A percentile compares a stretch with the other conserved stretches of the same genome.
Evolutionary conservation across 192 early-diverging fungal genomes (phyloP).

Genomic region (Lobosporangium transversale): DNA sequence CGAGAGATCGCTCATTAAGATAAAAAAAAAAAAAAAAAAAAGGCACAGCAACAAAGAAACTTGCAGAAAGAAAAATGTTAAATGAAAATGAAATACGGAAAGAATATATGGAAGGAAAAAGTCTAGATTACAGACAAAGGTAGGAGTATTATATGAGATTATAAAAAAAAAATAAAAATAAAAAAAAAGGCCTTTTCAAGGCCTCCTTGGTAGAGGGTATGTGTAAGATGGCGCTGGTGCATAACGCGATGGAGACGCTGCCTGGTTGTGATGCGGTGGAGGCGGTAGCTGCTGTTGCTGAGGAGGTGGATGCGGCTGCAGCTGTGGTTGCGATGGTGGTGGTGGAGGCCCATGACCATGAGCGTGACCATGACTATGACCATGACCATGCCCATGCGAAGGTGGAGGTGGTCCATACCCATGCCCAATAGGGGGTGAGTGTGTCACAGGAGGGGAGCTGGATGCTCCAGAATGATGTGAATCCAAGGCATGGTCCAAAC

Average conservation of each 20-base stretch:
- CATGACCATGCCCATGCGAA: conserved; percentile 18
- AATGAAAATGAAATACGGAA: too few relatives aligned
- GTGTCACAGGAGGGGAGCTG: conserved; percentile 28
- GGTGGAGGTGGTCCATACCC: conserved; percentile 19
- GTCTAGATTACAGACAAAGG: too few relatives aligned
- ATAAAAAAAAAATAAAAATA: conserved; percentile 6
- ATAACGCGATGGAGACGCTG: conserved; percentile 15
- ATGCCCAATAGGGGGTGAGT: conserved; percentile 27
- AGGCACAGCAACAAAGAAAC: too few relatives aligned
- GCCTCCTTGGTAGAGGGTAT: conserved; percentile 41
- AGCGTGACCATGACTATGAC: too few relatives aligned
- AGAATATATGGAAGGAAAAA: too few relatives aligned
- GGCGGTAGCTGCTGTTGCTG: conserved; percentile 5
- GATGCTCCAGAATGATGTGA: conserved; percentile 28
- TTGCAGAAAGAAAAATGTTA: too few relatives aligned
- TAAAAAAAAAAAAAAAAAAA: too few relatives aligned
- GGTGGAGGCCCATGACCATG: conserved; percentile 16
- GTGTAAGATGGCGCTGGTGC: conserved; percentile 23
- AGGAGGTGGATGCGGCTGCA: background rate
- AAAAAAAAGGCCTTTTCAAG: conserved; percentile 8
- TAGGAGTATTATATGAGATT: too few relatives aligned
- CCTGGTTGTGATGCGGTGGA: conserved; percentile 10
- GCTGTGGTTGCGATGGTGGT: conserved; percentile 9
- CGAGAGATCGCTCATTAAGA: too few relatives aligned
- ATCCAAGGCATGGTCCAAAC: conserved; percentile 62